Evolutionary conservation across 208 protist species (phyloP).

Genomic region (Wallacemonas sp.): DNA sequence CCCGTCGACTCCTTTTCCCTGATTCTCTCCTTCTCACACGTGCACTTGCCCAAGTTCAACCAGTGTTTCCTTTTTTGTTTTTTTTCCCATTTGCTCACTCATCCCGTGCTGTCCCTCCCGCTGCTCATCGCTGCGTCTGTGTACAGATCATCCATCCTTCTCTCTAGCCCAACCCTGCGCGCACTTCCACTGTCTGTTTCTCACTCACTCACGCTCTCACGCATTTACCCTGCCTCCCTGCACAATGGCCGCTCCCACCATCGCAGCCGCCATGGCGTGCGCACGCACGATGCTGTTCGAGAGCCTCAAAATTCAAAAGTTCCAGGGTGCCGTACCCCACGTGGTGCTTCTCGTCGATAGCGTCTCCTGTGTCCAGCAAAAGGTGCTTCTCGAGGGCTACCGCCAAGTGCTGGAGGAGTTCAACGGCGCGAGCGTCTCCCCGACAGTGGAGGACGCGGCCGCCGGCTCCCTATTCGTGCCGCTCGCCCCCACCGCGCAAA

Average conservation of each 20-base stretch:
- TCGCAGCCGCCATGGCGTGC: constrained; percentile 57
- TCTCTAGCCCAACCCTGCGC: too few relatives aligned
- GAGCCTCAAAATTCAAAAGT: constrained; percentile 65
- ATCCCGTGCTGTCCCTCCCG: too few relatives aligned
- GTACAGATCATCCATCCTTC: too few relatives aligned
- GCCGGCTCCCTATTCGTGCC: constrained; percentile 39
- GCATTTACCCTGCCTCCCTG: not conserved
- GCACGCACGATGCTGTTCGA: constrained; percentile 76
- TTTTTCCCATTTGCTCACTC: too few relatives aligned
- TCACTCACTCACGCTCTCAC: too few relatives aligned
- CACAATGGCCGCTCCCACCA: constrained; percentile 35
- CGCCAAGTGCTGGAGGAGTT: constrained; percentile 57
- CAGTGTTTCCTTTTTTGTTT: too few relatives aligned
- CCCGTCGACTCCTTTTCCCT: too few relatives aligned
- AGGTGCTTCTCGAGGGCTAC: constrained; percentile 81
- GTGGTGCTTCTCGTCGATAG: constrained; percentile 78
- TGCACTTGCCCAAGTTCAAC: too few relatives aligned
- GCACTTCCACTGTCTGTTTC: too few relatives aligned
- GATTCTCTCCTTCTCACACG: too few relatives aligned
- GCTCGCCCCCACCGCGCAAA: constrained; percentile 28
- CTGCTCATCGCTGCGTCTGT: too few relatives aligned
- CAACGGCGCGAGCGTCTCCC: constrained; percentile 25
- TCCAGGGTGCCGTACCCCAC: constrained; percentile 74
- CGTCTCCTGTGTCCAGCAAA: constrained; percentile 61
- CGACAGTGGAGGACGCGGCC: not conserved